Conservation (phyloP, 2,329 filamentous ascomycete species). For the Trichothecium roseum region DNA sequence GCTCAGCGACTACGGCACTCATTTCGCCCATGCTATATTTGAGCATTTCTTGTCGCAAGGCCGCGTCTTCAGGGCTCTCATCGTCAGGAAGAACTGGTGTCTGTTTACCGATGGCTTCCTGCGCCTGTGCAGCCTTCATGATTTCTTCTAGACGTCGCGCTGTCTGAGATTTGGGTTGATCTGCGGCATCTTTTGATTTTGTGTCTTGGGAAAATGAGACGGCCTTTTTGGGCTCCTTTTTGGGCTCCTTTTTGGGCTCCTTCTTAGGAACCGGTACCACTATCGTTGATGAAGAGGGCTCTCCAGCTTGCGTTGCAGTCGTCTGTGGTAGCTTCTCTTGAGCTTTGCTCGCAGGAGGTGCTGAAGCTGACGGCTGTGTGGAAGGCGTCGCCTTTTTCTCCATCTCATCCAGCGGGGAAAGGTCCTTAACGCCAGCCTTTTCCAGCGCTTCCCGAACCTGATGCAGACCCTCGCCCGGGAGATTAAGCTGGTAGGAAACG, state of each 20-base stretch:
- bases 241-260: not conserved
- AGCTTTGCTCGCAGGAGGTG: not conserved
- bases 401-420: slow-evolving; percentile 13
- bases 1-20: slow-evolving; percentile 82
- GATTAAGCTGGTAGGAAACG: slow-evolving; percentile 54
- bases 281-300: slow-evolving; percentile 3
- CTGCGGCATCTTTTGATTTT: slow-evolving; percentile 28
- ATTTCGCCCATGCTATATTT: slow-evolving; percentile 83
- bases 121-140: slow-evolving; percentile 44
- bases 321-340: not conserved
- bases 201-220: slow-evolving; percentile 56
- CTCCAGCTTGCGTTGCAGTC: not conserved
- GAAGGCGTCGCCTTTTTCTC: not conserved
- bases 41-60: slow-evolving; percentile 77
- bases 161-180: slow-evolving; percentile 24
- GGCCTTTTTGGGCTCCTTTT: slow-evolving; percentile 35
- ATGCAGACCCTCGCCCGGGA: slow-evolving; percentile 56
- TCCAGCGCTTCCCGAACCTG: slow-evolving; percentile 62
- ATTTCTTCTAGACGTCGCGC: slow-evolving; percentile 43
- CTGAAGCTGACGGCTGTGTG: not conserved
- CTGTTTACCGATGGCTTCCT: slow-evolving; percentile 35
- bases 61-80: slow-evolving; percentile 72
- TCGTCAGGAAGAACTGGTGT: slow-evolving; percentile 53
- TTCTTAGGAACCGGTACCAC: slow-evolving; percentile 1
- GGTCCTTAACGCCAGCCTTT: slow-evolving; percentile 60